Evolutionary conservation across 2,329 filamentous ascomycete species (phyloP).

Genomic region (Sclerotinia subarctica): DNA sequence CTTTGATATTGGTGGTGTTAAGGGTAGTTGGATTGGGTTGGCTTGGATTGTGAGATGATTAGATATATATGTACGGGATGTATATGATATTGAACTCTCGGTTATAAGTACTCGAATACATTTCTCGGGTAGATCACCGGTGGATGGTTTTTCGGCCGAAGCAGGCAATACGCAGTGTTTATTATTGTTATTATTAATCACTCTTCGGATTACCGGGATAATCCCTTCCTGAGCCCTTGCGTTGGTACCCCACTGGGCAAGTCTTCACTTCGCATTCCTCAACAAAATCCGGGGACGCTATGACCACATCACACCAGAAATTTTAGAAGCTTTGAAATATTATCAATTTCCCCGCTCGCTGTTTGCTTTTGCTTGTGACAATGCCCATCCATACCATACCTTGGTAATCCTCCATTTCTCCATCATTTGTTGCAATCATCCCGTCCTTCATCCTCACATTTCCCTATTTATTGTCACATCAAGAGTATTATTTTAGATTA

Average conservation of each 20-base stretch:
- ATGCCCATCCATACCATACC: background rate
- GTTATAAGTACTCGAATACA: no score
- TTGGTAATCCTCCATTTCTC: background rate
- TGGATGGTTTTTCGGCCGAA: background rate
- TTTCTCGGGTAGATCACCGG: no score
- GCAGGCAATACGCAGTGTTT: no score
- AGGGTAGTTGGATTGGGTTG: no score
- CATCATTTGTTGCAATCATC: background rate
- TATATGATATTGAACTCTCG: no score
- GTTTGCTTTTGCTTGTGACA: constrained; percentile 9
- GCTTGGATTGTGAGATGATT: no score
- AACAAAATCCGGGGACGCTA: constrained; percentile 8
- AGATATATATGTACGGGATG: no score
- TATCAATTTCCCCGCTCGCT: background rate
- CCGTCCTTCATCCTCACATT: background rate
- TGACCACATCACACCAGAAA: background rate
- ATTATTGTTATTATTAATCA: background rate
- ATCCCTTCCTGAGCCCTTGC: background rate
- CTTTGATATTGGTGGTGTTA: no score
- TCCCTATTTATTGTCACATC: background rate
- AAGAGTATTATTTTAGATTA: background rate
- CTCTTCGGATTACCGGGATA: background rate
- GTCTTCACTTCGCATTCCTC: background rate
- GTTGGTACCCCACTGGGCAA: background rate
- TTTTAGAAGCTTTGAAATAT: constrained; percentile 2